Percentiles rank a stretch among this genome's conserved stretches.
Evolutionary conservation across 139 green algal genomes (phyloP).

Genomic region (Coelastrella sp.): DNA sequence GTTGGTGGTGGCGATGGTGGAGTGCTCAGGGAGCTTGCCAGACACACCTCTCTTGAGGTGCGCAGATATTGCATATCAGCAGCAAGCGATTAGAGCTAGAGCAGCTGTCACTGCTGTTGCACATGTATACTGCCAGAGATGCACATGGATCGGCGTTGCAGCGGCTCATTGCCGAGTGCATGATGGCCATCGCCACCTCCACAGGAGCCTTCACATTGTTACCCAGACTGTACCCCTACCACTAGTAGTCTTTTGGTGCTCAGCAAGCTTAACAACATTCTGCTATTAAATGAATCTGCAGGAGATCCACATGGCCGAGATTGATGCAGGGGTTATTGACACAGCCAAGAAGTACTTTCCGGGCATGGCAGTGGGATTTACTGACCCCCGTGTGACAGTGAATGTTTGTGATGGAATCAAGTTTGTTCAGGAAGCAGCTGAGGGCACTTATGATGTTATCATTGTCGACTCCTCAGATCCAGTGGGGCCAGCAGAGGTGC

Average conservation of each 20-base stretch:
- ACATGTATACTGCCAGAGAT: neutral
- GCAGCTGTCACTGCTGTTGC: neutral
- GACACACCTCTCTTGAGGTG: constrained; percentile 68
- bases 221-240: too few relatives aligned
- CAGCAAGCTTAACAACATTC: too few relatives aligned
- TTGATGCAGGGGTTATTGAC: constrained; percentile 78
- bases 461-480: constrained; percentile 99
- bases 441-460: constrained; percentile 94
- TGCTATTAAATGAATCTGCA: constrained; percentile 77
- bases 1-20: constrained; percentile 98
- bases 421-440: constrained; percentile 70
- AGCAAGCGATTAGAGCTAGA: neutral
- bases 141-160: too few relatives aligned
- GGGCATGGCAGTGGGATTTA: constrained; percentile 83
- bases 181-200: too few relatives aligned
- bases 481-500: constrained; percentile 93
- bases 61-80: too few relatives aligned
- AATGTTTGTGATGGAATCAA: constrained; percentile 97
- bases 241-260: too few relatives aligned
- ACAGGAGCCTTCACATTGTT: too few relatives aligned
- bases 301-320: constrained; percentile 96
- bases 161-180: too few relatives aligned
- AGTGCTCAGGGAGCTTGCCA: constrained; percentile 93
- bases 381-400: constrained; percentile 88
- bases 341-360: constrained; percentile 49